Evolutionary conservation across 2,329 filamentous ascomycete species (phyloP).

Genomic region (Esteya vermicola): DNA sequence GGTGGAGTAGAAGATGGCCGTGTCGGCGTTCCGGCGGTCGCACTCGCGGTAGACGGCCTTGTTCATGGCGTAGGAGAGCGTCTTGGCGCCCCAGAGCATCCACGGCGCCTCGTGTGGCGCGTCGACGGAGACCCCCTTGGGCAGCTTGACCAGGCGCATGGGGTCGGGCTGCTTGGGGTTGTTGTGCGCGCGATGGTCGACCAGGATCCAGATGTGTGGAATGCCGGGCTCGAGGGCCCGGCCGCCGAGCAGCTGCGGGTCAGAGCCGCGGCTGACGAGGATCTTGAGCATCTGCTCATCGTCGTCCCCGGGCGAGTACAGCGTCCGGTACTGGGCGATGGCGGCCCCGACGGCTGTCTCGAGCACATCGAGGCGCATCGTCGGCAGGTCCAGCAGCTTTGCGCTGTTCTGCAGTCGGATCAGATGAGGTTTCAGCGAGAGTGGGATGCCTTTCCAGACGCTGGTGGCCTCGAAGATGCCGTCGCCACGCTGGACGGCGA

Average conservation of each 20-base stretch:
- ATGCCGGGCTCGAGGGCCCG: slow-evolving; percentile 1
- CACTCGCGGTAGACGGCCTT: slow-evolving; percentile 4
- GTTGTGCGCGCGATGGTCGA: slow-evolving; percentile 1
- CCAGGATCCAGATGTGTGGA: slow-evolving; percentile 2
- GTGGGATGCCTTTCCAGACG: slow-evolving; percentile 1
- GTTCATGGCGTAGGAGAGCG: slow-evolving; percentile 3
- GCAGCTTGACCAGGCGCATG: slow-evolving; percentile 1
- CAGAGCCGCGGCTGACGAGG: slow-evolving; percentile 1
- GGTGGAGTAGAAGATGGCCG: slow-evolving; percentile 2
- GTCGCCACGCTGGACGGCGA: slow-evolving; percentile 2
- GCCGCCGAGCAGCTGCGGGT: slow-evolving; percentile 1
- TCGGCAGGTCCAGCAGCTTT: slow-evolving; percentile 2
- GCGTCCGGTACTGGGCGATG: not conserved
- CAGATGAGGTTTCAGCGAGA: slow-evolving; percentile 2
- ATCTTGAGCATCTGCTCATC: slow-evolving; percentile 3
- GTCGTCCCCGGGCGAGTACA: not conserved
- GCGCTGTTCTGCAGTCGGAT: slow-evolving; percentile 2
- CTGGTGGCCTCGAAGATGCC: slow-evolving; percentile 3
- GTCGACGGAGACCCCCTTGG: slow-evolving; percentile 2
- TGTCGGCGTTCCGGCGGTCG: slow-evolving; percentile 2
- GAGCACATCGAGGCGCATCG: not conserved
- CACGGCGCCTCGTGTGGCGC: not conserved
- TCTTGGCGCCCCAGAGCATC: slow-evolving; percentile 4
- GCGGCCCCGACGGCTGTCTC: not conserved
- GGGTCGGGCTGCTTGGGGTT: not conserved